Base-by-base conservation (phyloP, 805 yeast species). In the Lachancea mirantina region DNA sequence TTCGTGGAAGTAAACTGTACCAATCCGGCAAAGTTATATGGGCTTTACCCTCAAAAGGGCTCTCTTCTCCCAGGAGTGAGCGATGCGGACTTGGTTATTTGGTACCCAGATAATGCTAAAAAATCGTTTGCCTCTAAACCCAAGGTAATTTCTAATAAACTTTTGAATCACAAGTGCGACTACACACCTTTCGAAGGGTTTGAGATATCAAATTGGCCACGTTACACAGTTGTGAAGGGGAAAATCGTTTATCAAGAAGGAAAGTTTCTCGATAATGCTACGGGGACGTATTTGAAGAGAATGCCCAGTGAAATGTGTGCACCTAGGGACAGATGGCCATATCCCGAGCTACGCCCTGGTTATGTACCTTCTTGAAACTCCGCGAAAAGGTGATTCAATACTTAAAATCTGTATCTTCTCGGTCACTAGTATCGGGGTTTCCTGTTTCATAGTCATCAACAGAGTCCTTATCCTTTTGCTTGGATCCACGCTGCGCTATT, bases 1-100 rank as follows among this genome's bases (percentile, higher is more conserved):
- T 66, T 63, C 39, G 73, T 68, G 11, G 72, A 68, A 43, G 38
- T 68, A 15, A 57, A 67, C 16, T 57, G 62, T 13, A 59, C 70
- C 3, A 68, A 68, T 38, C 67, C 73, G 3, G 70, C 74, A 1
- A 61, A 63, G 34, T 39, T 68, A 10, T 68, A 67, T 32, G 74
- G 74, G 7, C 35, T 68, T 18, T 54, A 55, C 23, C 57, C 57
- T 11, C 45, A 37, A 32, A 68, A 68, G 39, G 74, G 74, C 4
- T 49, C 61, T 6, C 51, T 68, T 20, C 61, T 61, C 10, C 64
- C 68, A 13, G 74, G 74, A 2, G 42, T 41, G 14, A 52, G 52
- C 37, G 74, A 68, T 50, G 74, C 74, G 5, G 74, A 68, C 41
- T 30, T 68, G 13, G 65, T 64, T 3, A 57, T 68, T 16, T 68